Evolutionary conservation across 305 asterid species (phyloP).

Genomic region (Fraxinus ornus): DNA sequence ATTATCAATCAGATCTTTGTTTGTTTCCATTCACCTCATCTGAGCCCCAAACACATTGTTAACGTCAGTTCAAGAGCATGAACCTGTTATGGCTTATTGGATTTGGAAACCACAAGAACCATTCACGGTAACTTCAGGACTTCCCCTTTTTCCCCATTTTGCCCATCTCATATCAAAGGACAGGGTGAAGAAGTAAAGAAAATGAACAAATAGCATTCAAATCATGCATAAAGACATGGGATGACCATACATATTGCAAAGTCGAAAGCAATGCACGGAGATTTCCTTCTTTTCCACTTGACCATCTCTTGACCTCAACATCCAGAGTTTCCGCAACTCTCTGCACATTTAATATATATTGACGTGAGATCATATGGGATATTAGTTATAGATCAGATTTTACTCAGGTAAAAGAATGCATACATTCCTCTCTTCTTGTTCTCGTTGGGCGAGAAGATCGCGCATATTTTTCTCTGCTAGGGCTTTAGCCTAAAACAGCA

Average conservation of each 20-base stretch:
- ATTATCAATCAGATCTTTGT: background rate
- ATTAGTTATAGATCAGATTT: constrained; percentile 20
- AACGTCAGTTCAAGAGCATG: background rate
- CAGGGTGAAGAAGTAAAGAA: background rate
- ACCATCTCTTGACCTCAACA: constrained; percentile 94
- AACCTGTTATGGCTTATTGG: background rate
- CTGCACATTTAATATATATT: constrained; percentile 47
- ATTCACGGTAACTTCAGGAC: background rate
- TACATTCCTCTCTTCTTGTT: constrained; percentile 86
- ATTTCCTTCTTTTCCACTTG: constrained; percentile 88
- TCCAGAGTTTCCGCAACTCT: constrained; percentile 79
- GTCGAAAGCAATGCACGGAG: constrained; percentile 96
- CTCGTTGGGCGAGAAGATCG: constrained; percentile 83
- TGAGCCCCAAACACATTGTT: background rate
- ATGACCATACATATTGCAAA: constrained; percentile 73
- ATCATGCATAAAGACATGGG: constrained; percentile 7
- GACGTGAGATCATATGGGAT: constrained; percentile 32
- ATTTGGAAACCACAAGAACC: background rate
- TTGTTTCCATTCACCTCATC: background rate
- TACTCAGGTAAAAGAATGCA: constrained; percentile 30
- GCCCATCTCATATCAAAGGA: background rate
- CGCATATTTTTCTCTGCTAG: constrained; percentile 94
- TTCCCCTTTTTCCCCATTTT: background rate
- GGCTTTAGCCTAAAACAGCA: constrained; percentile 79
- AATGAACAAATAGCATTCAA: background rate